phyloP scores from a whole-genome alignment of 495 filamentous ascomycete species.

The Parathielavia appendiculata region DNA sequence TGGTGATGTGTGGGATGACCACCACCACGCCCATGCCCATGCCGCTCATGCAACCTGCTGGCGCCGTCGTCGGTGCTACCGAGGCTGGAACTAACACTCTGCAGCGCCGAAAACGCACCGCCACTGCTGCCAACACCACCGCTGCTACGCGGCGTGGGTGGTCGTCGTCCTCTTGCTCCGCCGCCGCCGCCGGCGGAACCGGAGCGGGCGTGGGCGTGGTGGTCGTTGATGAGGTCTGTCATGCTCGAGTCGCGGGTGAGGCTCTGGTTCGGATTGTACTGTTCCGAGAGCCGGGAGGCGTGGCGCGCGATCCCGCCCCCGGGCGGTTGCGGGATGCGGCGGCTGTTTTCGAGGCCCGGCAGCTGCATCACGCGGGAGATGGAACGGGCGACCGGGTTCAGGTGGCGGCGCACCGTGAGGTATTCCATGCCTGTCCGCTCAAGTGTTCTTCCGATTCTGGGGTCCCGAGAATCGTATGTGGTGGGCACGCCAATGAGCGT shows the following conservation, averaged over 20 bases:
- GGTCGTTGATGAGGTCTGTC: conserved; percentile 8
- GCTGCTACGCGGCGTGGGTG: neutral
- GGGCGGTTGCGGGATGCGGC: conserved; percentile 37
- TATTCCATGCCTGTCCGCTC: conserved; percentile 63
- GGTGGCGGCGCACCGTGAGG: conserved; percentile 60
- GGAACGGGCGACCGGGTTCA: conserved; percentile 58
- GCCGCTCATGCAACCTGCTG: conserved; percentile 11
- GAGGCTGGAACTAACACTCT: conserved; percentile 37
- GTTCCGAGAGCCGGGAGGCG: conserved; percentile 8
- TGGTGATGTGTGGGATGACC: conserved; percentile 3
- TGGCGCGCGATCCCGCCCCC: conserved; percentile 16
- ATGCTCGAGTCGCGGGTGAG: conserved; percentile 11
- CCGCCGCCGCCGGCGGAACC: neutral
- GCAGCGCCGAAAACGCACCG: conserved; percentile 27
- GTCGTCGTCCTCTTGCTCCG: neutral
- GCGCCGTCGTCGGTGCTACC: conserved; percentile 28
- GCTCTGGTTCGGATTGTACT: neutral
- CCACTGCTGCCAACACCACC: conserved; percentile 14
- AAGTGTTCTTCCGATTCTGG: conserved; percentile 51
- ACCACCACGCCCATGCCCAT: neutral
- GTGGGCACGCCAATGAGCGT: conserved; percentile 37
- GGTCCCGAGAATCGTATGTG: conserved; percentile 44
- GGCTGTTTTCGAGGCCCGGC: conserved; percentile 44
- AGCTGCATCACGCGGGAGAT: conserved; percentile 49
- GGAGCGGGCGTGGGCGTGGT: neutral